Base-by-base conservation (phyloP, 108 stramenopile genomes). In the Licmophora abbreviata region DNA sequence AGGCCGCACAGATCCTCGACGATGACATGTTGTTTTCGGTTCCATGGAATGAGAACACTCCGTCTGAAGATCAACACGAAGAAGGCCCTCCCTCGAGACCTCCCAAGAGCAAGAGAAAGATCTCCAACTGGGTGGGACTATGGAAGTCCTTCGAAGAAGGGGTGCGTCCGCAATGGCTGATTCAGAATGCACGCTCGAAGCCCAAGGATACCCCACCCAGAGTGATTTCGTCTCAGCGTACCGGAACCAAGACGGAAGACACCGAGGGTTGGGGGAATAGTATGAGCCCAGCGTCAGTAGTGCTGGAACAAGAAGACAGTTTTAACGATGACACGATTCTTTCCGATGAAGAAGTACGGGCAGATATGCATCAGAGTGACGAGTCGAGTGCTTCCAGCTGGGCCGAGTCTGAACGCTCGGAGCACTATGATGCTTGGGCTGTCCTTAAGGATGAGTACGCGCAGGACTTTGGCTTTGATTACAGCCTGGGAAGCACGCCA, bases 371-470 rank as follows among this genome's bases (percentile, higher is more conserved):
- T n/a, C 15, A 24, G 3, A 14, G 3, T 26, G 44, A 56, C 12
- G 9, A 29, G 24, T 73, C 72, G 8, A 37, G 40, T n/a, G 59
- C 41, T 44, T 53, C 55, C 1, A 58, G 64, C 22, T 69, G 62
- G 68, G 29, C 58, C 34, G 66, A 72, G 25, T 45, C 60, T 20
- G 57, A 37, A 25, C 37, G 30, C 9, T 28, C 35, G 6, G 51
- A 63, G 14, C 58, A 65, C 31, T 73, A 68, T 49, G 76, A 85
- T 63, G 73, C 88, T 7, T 89, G 88, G 88, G 52, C 64, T 54
- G 68, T 85, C 1, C 49, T 85, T 2, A 76, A 85, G 40, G 88
- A 89, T 58, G 88, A 89, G 48, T 89, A 89, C 44, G 79, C 88
- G 8, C 43, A 59, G 12, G 88, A 79, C 37, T 79, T 74, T 58